Evolutionary conservation across 2,329 filamentous ascomycete genomes (phyloP), one percentile per base, ranked within the genome.

Genomic region (Clonostachys solani): DNA sequence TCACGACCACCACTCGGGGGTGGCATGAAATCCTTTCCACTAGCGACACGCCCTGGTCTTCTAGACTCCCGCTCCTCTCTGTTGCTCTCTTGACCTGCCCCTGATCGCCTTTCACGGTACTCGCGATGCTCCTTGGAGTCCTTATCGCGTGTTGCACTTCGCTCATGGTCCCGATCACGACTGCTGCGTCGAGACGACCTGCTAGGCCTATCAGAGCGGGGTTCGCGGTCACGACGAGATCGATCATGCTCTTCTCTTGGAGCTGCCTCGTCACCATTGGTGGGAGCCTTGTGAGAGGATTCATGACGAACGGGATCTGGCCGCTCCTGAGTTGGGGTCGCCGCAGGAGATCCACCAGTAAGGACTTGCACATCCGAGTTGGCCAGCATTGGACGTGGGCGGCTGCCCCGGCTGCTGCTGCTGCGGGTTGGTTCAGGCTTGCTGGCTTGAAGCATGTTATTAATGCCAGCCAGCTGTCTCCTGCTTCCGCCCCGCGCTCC

Each of bases 401-500:
- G 51, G 48, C 66, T 56, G 33, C 52, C 44, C 12, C 66, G 65
- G 41, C 64, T 68, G 33, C 63, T 65, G 23, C 65, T 58, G 34
- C 33, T 15, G 6, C 61, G 67, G 19, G 58, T 62, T 35, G 52
- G 44, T 2, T 67, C 65, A 2, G 59, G 67, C 66, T 57, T 69
- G 53, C 55, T 77, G 60, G 56, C 58, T 57, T 74, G 75, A 5
- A 83, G 68, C 44, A 74, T 79, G 51, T 65, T 81, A 54, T 83
- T 81, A 49, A 86, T 84, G 42, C 77, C 75, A 12, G 75, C 74
- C 33, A 85, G 66, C 54, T 84, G 78, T 48, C 80, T 69, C 49
- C 72, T 67, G 16, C 73, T 68, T 33, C 75, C 71, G 54, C 52
- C 58, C 64, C 29, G 57, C 58, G 36, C 71, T 63, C 29, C 74